Conservation (phyloP, 2,329 filamentous ascomycete species). For the Alternaria ethzedia region DNA sequence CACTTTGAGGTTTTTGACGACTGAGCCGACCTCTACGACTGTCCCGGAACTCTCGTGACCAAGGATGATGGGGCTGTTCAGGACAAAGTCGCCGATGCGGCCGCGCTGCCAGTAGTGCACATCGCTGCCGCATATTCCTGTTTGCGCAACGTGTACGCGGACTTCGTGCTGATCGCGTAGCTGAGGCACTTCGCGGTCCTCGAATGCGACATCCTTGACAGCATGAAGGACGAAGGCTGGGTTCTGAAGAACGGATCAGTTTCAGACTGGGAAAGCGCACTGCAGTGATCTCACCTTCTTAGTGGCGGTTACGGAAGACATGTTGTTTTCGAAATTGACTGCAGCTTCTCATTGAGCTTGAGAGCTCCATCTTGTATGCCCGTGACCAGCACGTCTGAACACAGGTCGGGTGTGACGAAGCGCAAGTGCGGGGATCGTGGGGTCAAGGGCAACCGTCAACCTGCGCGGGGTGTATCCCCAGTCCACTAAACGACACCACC, state of each 20-base stretch:
- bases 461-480: not conserved
- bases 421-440: constrained; percentile 4
- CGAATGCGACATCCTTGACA: constrained; percentile 54
- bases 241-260: constrained; percentile 36
- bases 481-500: constrained; percentile 25
- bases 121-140: constrained; percentile 79
- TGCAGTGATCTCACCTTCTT: not conserved
- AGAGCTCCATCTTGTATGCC: not conserved
- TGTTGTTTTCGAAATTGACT: not conserved
- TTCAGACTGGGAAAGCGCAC: not conserved
- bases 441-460: constrained; percentile 5
- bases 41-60: constrained; percentile 39
- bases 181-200: constrained; percentile 51
- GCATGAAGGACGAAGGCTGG: constrained; percentile 57
- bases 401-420: not conserved
- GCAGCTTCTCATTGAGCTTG: not conserved
- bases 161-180: constrained; percentile 60
- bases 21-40: constrained; percentile 26
- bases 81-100: constrained; percentile 30
- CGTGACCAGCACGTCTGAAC: not conserved
- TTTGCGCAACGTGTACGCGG: constrained; percentile 78
- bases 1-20: constrained; percentile 28
- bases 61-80: constrained; percentile 31
- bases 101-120: constrained; percentile 34
- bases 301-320: not conserved